phyloP scores from a whole-genome alignment of 495 filamentous ascomycete genomes.

The Penicillium antarcticum region DNA sequence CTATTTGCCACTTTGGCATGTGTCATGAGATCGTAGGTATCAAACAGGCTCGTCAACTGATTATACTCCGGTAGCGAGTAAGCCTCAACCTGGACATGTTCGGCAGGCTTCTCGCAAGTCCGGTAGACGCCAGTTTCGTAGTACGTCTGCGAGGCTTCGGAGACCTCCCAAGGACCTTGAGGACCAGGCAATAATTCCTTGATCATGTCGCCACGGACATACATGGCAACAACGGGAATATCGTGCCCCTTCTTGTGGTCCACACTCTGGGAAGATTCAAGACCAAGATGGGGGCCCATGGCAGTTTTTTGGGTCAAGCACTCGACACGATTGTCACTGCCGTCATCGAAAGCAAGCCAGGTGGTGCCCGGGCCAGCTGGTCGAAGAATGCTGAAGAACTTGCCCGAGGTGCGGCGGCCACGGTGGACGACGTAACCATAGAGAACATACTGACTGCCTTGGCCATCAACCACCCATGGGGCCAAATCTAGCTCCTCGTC shows the following conservation, averaged over 20 bases:
- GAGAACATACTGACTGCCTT: constrained; percentile 49
- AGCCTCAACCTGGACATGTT: constrained; percentile 39
- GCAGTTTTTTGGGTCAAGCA: constrained; percentile 58
- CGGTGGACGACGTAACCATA: constrained; percentile 62
- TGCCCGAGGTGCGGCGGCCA: constrained; percentile 56
- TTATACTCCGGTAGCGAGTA: constrained; percentile 38
- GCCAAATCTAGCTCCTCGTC: constrained; percentile 51
- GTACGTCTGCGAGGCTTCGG: constrained; percentile 33
- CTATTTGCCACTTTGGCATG: constrained; percentile 34
- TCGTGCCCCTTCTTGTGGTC: constrained; percentile 52
- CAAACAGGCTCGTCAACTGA: constrained; percentile 36
- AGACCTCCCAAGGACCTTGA: constrained; percentile 40
- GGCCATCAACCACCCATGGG: constrained; percentile 29
- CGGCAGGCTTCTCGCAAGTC: constrained; percentile 6
- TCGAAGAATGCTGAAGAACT: constrained; percentile 60
- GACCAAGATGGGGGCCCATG: constrained; percentile 50
- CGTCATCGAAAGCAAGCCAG: constrained; percentile 61
- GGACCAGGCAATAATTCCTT: constrained; percentile 40
- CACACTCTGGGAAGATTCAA: constrained; percentile 30
- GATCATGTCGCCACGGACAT: constrained; percentile 54
- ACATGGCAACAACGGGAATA: constrained; percentile 55
- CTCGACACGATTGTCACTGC: constrained; percentile 52
- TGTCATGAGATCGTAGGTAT: constrained; percentile 46
- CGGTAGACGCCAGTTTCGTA: constrained; percentile 33
- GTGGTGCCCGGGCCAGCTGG: constrained; percentile 53